These are phyloP conservation scores for Candida adriatica DNA, from an alignment of 805 yeast genomes.

Conservation along the genomic window DNA sequence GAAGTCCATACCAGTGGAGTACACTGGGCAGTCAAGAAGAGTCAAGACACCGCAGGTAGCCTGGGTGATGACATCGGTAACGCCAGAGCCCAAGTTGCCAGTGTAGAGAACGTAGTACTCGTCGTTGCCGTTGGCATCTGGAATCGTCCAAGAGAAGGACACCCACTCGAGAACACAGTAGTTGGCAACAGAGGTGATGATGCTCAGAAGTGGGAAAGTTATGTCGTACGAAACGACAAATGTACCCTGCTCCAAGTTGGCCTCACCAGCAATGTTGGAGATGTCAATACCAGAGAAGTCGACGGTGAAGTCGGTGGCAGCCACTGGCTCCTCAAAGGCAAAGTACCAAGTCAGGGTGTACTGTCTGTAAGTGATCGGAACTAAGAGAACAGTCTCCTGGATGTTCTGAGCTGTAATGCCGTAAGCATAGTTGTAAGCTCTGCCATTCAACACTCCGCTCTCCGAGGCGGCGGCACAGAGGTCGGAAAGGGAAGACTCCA, in stretches of 20 bases:
- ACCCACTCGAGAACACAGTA: conserved; percentile 7
- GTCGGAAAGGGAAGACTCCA: conserved; percentile 2
- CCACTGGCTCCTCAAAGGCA: conserved; percentile 6
- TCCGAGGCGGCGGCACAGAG: background rate
- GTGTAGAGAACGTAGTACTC: conserved; percentile 13
- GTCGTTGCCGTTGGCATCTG: conserved; percentile 1
- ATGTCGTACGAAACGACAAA: conserved; percentile 9
- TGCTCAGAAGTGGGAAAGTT: conserved; percentile 1
- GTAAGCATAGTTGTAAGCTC: too few relatives aligned
- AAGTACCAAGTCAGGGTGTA: conserved; percentile 18
- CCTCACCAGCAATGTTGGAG: conserved; percentile 6
- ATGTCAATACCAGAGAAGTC: conserved; percentile 6
- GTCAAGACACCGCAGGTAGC: conserved; percentile 7
- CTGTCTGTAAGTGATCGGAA: conserved; percentile 1
- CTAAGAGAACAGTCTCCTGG: conserved; percentile 1
- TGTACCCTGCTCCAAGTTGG: conserved; percentile 14
- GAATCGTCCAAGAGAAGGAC: conserved; percentile 5
- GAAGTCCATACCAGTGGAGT: conserved; percentile 6
- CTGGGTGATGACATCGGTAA: conserved; percentile 1
- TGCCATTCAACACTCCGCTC: too few relatives aligned
- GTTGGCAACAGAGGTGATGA: background rate
- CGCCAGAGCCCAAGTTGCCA: conserved; percentile 12
- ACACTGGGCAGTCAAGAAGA: conserved; percentile 5
- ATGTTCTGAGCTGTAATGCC: conserved; percentile 4
- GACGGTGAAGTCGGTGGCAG: conserved; percentile 11